phyloP scores from a whole-genome alignment of 2,329 filamentous ascomycete genomes.

The Monosporascus sp. region DNA sequence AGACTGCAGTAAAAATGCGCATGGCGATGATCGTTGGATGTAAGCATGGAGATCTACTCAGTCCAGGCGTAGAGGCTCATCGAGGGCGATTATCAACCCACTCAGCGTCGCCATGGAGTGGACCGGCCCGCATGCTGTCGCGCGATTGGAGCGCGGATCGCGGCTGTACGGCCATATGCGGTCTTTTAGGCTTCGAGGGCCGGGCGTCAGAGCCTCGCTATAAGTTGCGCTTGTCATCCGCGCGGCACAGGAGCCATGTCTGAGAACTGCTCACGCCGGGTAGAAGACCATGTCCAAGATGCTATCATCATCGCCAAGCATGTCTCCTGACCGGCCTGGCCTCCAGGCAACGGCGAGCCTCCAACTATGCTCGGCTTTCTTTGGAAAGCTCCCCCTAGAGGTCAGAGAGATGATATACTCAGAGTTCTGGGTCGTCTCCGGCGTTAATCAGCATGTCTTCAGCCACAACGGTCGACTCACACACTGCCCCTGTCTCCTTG shows the following conservation, averaged over 20 bases:
- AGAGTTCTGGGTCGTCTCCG: constrained; percentile 16
- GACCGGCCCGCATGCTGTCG: background rate
- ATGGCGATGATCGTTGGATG: background rate
- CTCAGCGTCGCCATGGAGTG: background rate
- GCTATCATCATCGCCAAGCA: background rate
- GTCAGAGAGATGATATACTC: constrained; percentile 19
- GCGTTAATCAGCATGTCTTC: constrained; percentile 17
- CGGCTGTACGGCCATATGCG: background rate
- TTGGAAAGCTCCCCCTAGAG: constrained; percentile 13
- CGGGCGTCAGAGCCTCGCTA: background rate
- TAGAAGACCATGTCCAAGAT: background rate
- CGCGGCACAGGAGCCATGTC: background rate
- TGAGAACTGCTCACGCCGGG: background rate
- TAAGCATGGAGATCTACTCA: background rate
- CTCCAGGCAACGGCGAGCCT: constrained; percentile 7
- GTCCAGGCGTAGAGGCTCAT: background rate
- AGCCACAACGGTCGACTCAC: constrained; percentile 4
- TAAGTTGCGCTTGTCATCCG: background rate
- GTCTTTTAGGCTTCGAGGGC: background rate
- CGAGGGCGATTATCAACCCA: background rate
- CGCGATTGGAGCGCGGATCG: background rate
- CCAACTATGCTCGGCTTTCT: constrained; percentile 13
- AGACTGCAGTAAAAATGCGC: background rate
- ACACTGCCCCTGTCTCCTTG: constrained; percentile 16
- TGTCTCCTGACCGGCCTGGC: constrained; percentile 1